Evolutionary conservation across 2,329 filamentous ascomycete species (phyloP), one percentile per base, ranked within the genome.

Genomic region (Verticillium albo-atrum): DNA sequence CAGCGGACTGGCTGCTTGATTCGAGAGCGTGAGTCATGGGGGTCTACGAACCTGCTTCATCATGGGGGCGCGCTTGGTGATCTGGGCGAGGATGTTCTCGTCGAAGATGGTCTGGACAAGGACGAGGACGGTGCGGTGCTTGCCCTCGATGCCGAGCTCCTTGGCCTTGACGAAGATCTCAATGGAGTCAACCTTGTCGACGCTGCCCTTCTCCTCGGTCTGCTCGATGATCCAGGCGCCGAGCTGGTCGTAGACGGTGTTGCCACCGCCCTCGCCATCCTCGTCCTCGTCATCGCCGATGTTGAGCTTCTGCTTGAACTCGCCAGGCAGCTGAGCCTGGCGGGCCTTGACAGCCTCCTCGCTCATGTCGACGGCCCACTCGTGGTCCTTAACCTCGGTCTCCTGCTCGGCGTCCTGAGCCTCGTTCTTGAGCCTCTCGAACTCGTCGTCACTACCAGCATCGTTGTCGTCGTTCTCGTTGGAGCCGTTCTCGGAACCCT

Each of bases 341-440:
- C 95, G 95, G 69, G 94, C 94, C 79, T 90, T 93, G 80, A 98
- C 90, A 66, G 95, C 95, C 74, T 92, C 92, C 74, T 93, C 92
- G 65, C 93, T 97, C 80, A 96, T 95, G 74, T 99, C 95, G 61
- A 98, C 91, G 63, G 93, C 91, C 95, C 95, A 99, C 66, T 96
- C 86, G 63, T 96, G 88, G 66, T 97, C 91, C 75, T 93, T 91
- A 70, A 86, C 83, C 69, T 89, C 86, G 58, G 79, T 75, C 27
- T 80, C 78, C 59, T 75, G 73, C 35, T 78, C 74, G 61, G 74
- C 75, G 66, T 81, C 74, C 47, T 76, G 74, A 55, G 80, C 78
- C 65, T 80, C 80, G 53, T 84, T 83, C 68, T 90, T 90, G 70
- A 97, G 89, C 71, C 89, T 89, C 74, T 91, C 90, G 69, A 97